Evolutionary conservation across 176 grass and related monocot species (phyloP), one percentile per base, ranked within the genome.

Genomic region (Carex littledalei): DNA sequence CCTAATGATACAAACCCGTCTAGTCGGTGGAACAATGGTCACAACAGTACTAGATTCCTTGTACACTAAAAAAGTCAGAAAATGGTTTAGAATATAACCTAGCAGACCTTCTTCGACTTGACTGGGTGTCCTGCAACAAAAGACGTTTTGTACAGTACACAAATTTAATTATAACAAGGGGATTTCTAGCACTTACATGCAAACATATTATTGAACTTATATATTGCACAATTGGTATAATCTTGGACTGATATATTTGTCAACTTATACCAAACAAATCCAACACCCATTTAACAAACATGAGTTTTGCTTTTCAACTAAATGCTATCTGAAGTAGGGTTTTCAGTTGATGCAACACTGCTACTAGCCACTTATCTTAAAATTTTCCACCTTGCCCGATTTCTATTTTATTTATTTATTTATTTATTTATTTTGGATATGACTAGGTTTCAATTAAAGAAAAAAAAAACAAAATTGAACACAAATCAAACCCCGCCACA

Each of bases 31-130:
- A 39, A 71, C 32, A 11, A 10, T 29, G 11, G 11, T 29, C 47
- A 76, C 41, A 54, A 53, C 10, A 13, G 18, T 29, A 54, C 72
- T 76, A 12, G 47, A 76, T 76, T 53, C 12, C n/a, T 14, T 29
- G 15, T 26, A 76, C 12, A 76, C 2, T 45, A 73, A 78, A 72
- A 61, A 89, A 59, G n/a, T n/a, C n/a, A 34, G 37, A 69, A 22
- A 87, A 81, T 81, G 22, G 2, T 81, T 66, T 10, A 77, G 57
- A 90, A 54, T 22, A 92, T 90, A 92, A 94, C 92, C 92, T 88
- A 78, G 81, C 64, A 71, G 85, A 67, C 62, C 84, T 54, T 78
- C 35, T 67, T 84, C 12, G 20, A 85, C 31, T 85, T 73, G n/a
- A 22, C 12, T 12, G 55, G 29, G 29, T 43, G 16, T 73, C 83